These are phyloP conservation scores for Funneliformis geosporum DNA, from an alignment of 192 early-diverging fungal genomes.

Conservation along the genomic window DNA sequence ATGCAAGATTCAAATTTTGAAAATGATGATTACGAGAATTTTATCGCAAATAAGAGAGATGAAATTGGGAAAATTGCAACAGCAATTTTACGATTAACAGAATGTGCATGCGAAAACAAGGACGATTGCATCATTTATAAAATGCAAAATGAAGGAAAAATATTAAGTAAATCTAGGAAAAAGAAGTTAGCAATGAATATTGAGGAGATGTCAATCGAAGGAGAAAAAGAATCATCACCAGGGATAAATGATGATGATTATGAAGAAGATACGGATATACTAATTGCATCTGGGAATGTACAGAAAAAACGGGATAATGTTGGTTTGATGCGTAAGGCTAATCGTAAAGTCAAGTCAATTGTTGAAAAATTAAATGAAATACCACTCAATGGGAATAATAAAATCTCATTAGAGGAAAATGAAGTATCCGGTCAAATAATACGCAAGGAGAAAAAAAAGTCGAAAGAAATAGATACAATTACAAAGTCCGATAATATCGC, in stretches of 20 bases:
- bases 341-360: neutral
- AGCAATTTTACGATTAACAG: conserved; percentile 44
- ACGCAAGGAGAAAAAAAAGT: neutral
- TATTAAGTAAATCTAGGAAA: conserved; percentile 2
- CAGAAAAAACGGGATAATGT: neutral
- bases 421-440: neutral
- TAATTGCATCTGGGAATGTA: neutral
- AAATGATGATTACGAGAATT: conserved; percentile 27
- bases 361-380: neutral
- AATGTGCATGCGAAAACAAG: conserved; percentile 50
- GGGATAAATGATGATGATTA: neutral
- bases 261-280: neutral
- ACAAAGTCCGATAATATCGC: neutral
- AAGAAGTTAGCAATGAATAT: neutral
- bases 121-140: conserved; percentile 47
- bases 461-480: neutral
- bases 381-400: neutral
- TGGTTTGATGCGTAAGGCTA: neutral
- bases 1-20: conserved; percentile 35
- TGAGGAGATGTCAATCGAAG: neutral
- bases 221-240: neutral
- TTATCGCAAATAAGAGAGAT: conserved; percentile 32
- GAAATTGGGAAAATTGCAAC: conserved; percentile 38
- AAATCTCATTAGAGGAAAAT: neutral
- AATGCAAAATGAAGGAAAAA: conserved; percentile 40